phyloP scores from a whole-genome alignment of 78 protist species.

The Guillardia theta region DNA sequence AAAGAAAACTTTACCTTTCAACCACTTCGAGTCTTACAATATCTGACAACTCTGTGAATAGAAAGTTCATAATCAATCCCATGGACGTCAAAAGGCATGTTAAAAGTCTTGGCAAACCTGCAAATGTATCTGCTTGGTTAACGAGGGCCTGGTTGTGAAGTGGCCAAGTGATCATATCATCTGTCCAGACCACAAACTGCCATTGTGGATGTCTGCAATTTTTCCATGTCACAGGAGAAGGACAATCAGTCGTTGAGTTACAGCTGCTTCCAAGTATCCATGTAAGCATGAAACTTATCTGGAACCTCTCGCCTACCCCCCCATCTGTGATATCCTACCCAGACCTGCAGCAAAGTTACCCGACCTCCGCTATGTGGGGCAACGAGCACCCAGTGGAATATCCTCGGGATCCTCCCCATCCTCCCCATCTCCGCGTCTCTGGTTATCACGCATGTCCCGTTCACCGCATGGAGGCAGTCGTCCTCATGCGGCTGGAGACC shows the following conservation, averaged over 20 bases:
- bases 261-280: background rate
- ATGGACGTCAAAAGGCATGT: background rate
- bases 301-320: background rate
- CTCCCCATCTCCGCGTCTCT: too few relatives aligned
- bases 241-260: too few relatives aligned
- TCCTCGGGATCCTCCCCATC: background rate
- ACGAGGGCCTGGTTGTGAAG: background rate
- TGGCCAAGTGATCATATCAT: background rate
- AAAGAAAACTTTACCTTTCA: too few relatives aligned
- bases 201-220: background rate
- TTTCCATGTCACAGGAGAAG: background rate
- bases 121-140: background rate
- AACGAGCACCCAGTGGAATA: constrained; percentile 17
- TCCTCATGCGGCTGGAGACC: too few relatives aligned
- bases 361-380: too few relatives aligned
- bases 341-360: too few relatives aligned
- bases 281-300: background rate
- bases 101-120: background rate
- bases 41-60: background rate
- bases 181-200: background rate
- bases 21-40: background rate
- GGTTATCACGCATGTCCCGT: too few relatives aligned
- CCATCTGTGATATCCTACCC: too few relatives aligned
- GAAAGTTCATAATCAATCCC: background rate
- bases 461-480: too few relatives aligned